Conservation (phyloP, 805 yeast species). For the Ogataea ganodermae region DNA sequence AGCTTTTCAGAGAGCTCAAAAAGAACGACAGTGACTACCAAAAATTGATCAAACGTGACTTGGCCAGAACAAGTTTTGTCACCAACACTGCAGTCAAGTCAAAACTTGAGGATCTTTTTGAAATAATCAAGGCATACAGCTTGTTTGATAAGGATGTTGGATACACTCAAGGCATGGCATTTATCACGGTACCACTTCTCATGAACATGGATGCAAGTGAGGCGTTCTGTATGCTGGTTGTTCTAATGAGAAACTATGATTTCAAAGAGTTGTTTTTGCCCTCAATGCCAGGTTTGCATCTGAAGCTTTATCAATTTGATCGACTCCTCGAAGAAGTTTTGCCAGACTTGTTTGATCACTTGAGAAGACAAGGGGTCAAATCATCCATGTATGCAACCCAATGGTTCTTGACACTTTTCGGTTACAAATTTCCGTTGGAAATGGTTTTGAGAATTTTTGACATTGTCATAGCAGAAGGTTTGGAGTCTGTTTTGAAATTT, state of each 20-base stretch:
- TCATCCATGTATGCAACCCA: slow-evolving; percentile 97
- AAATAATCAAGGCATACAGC: slow-evolving; percentile 81
- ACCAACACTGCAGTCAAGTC: slow-evolving; percentile 54
- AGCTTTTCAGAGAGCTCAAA: slow-evolving; percentile 51
- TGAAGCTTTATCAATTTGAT: slow-evolving; percentile 86
- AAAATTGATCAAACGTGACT: slow-evolving; percentile 75
- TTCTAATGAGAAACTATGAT: slow-evolving; percentile 83
- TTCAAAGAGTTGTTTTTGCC: slow-evolving; percentile 77
- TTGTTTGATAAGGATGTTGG: slow-evolving; percentile 91
- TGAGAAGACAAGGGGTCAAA: slow-evolving; percentile 81
- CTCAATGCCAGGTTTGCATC: slow-evolving; percentile 91
- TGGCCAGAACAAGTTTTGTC: slow-evolving; percentile 82
- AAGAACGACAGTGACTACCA: slow-evolving; percentile 63
- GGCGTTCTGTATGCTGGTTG: slow-evolving; percentile 77
- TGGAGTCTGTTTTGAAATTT: slow-evolving; percentile 81
- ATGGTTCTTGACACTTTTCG: slow-evolving; percentile 95
- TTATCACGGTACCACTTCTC: slow-evolving; percentile 80
- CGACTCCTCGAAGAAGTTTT: slow-evolving; percentile 74
- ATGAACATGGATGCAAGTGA: slow-evolving; percentile 82
- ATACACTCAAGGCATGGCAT: slow-evolving; percentile 98
- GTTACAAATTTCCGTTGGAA: slow-evolving; percentile 89
- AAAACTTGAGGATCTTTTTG: slow-evolving; percentile 63
- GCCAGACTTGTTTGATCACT: slow-evolving; percentile 74
- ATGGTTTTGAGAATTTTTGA: slow-evolving; percentile 88
- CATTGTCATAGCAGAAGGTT: slow-evolving; percentile 86